These are phyloP conservation scores for Albophoma yamanashiensis DNA, from an alignment of 2,329 filamentous ascomycete species.

Conservation along the genomic window DNA sequence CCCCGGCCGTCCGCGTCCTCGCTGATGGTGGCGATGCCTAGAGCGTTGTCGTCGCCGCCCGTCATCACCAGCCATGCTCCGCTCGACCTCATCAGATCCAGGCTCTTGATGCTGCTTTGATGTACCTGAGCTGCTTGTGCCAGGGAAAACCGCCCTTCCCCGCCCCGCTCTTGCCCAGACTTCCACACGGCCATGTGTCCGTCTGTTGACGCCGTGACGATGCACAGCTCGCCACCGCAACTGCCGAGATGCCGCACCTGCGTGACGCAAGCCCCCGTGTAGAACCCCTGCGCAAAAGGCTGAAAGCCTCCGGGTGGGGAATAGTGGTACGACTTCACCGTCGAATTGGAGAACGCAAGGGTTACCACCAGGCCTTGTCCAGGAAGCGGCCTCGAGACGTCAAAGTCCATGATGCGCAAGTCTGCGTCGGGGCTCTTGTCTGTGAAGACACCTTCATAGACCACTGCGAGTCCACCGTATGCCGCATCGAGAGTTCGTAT, in stretches of 20 bases:
- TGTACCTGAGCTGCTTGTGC: slow-evolving; percentile 44
- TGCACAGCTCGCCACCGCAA: slow-evolving; percentile 16
- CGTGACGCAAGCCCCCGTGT: slow-evolving; percentile 68
- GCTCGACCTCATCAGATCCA: slow-evolving; percentile 31
- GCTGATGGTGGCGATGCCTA: slow-evolving; percentile 42
- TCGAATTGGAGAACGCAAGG: slow-evolving; percentile 77
- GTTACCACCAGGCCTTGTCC: slow-evolving; percentile 44
- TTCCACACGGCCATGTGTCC: slow-evolving; percentile 47
- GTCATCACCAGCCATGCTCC: slow-evolving; percentile 47
- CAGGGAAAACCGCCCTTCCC: slow-evolving; percentile 12
- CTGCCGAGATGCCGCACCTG: slow-evolving; percentile 39
- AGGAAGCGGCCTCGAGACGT: slow-evolving; percentile 29
- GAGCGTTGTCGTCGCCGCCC: slow-evolving; percentile 80
- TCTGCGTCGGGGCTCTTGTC: slow-evolving; percentile 47
- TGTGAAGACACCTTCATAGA: slow-evolving; percentile 44
- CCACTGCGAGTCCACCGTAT: slow-evolving; percentile 39
- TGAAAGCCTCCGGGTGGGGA: slow-evolving; percentile 28
- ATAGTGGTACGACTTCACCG: slow-evolving; percentile 51
- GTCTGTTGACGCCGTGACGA: slow-evolving; percentile 71
- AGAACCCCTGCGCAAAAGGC: slow-evolving; percentile 42
- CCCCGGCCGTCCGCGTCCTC: slow-evolving; percentile 6
- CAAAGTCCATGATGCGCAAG: slow-evolving; percentile 73
- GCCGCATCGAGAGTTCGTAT: slow-evolving; percentile 41
- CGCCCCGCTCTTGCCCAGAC: slow-evolving; percentile 6
- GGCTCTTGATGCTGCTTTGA: slow-evolving; percentile 68